These are phyloP conservation scores for Daldinia vernicosa DNA, from an alignment of 495 filamentous ascomycete genomes.

Conservation along the genomic window DNA sequence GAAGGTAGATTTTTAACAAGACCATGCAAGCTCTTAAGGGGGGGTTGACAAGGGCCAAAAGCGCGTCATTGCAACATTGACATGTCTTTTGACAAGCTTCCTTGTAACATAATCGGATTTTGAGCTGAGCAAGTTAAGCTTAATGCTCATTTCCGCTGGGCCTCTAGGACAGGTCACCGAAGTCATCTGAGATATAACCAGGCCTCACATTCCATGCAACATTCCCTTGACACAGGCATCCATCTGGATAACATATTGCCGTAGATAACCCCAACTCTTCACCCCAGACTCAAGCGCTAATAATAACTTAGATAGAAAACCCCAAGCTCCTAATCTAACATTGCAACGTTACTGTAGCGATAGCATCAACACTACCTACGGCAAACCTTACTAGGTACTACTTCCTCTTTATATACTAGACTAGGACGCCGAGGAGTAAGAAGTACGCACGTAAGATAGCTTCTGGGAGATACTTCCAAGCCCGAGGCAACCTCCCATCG, in stretches of 20 bases:
- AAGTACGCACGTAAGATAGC: background rate
- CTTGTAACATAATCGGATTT: slow-evolving; percentile 14
- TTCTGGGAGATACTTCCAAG: background rate
- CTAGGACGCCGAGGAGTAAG: slow-evolving; percentile 1
- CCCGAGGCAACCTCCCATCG: background rate
- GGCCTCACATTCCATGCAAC: slow-evolving; percentile 39
- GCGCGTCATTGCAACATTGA: slow-evolving; percentile 40
- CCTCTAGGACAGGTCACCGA: slow-evolving; percentile 21
- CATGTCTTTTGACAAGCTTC: slow-evolving; percentile 36
- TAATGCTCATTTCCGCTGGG: slow-evolving; percentile 22
- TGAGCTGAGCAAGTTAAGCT: slow-evolving; percentile 24
- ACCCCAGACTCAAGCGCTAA: slow-evolving; percentile 11
- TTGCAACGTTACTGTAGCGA: slow-evolving; percentile 40
- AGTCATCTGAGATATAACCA: slow-evolving; percentile 34
- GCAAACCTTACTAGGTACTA: slow-evolving; percentile 7
- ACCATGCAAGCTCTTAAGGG: slow-evolving; percentile 35
- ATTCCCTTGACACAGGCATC: slow-evolving; percentile 24
- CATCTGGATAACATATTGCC: slow-evolving; percentile 20
- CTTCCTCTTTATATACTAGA: slow-evolving; percentile 17
- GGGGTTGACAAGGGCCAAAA: slow-evolving; percentile 32
- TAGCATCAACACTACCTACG: slow-evolving; percentile 2
- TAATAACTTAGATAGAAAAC: slow-evolving; percentile 13
- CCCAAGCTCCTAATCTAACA: slow-evolving; percentile 11
- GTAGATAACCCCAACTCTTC: slow-evolving; percentile 31
- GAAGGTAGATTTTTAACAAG: slow-evolving; percentile 10